Evolutionary conservation across 257 asterid species (phyloP), one percentile per base, ranked within the genome.

Genomic region (Eustoma russellianum): DNA sequence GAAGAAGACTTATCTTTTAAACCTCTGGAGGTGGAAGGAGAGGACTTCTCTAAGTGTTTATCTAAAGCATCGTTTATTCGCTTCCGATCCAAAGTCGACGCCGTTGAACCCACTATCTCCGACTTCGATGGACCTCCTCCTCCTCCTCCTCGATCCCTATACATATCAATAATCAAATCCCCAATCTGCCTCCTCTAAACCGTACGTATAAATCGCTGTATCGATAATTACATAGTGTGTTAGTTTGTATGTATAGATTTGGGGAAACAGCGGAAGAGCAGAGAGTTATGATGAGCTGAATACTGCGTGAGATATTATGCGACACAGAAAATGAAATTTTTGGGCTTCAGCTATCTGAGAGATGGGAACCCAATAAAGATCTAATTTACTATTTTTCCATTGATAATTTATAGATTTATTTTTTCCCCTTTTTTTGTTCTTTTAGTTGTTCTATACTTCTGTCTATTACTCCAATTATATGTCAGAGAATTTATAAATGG

Each of bases 31-130:
- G 95, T 78, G 17, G 98, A 90, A 5, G 92, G 87, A 10, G 96
- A 79, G 3, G 94, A 84, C 76, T 83, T 91, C 82, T 91, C 95
- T 77, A 91, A 69, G 57, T 91, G 94, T 59, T 84, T 87, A 78
- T 87, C 96, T 77, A 91, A 74, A 46, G 81, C 89, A 63, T 91
- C 98, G 77, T 87, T 91, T 58, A 91, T 85, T 59, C 96, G 79
- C 74, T 91, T 91, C 88, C 98, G 96, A 87, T 91, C 96, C 79
- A 89, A 72, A 63, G 81, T 51, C 35, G 68, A 64, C 35, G 69
- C 43, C 3, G 64, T 53, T 10, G 82, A 95, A 13, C 94, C 88
- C 16, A 72, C 88, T 60, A 70, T 60, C 74, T 74, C 80, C 50
- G 74, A 56, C 75, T 82, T 90, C 43, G 95, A 82, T 19, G 88